Percentiles rank a stretch among this genome's conserved stretches.
Evolutionary conservation across 208 protist genomes (phyloP).

Genomic region (Leishmania lainsoni): DNA sequence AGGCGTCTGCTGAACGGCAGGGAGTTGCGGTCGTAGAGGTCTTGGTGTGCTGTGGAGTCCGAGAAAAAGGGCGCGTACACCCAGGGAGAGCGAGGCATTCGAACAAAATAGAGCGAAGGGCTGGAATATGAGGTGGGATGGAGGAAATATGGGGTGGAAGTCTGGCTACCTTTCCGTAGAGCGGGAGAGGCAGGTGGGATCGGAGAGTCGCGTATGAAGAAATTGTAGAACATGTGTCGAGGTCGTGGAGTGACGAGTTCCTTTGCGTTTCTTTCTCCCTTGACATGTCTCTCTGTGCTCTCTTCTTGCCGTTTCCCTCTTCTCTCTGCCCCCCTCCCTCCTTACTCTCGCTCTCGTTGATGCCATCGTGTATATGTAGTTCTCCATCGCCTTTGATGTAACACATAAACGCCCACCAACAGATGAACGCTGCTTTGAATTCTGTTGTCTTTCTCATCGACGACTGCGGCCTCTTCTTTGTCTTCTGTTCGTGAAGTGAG

Average conservation of each 20-base stretch:
- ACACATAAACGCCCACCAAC: background rate
- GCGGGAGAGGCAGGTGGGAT: background rate
- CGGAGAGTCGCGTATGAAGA: background rate
- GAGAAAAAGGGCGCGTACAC: background rate
- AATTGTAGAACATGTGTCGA: background rate
- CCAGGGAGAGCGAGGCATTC: background rate
- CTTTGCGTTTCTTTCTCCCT: background rate
- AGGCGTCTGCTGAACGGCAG: background rate
- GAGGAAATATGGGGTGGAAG: background rate
- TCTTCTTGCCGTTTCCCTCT: background rate
- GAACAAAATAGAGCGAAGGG: background rate
- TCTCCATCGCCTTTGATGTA: background rate
- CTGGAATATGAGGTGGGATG: background rate
- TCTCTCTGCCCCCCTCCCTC: background rate
- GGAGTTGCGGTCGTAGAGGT: background rate
- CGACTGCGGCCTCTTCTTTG: background rate
- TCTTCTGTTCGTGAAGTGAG: background rate
- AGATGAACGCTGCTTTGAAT: background rate
- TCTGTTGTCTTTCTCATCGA: background rate
- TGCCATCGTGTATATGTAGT: background rate
- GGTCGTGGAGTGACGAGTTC: no score
- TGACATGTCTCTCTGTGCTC: background rate
- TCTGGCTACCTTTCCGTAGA: background rate
- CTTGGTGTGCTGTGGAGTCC: background rate
- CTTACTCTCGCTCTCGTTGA: background rate